Percentiles rank a stretch among this genome's conserved stretches.
These are phyloP conservation scores for Chloropicon primus DNA, from an alignment of 139 green algal species.

Conservation along the genomic window DNA sequence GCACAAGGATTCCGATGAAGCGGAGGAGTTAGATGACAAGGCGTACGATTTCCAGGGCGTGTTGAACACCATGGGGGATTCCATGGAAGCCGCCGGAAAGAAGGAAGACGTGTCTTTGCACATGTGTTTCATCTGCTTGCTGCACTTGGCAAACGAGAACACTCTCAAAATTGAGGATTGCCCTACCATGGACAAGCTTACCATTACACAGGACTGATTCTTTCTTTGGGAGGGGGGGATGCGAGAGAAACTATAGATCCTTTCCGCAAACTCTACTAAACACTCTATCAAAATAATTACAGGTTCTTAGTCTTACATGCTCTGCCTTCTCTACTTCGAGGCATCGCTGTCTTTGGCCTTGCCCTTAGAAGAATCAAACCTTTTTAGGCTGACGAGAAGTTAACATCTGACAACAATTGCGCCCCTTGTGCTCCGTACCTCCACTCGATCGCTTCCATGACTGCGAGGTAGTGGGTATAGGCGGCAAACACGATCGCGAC, in stretches of 20 bases:
- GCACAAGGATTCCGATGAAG: conserved; percentile 11
- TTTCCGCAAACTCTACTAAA: no score
- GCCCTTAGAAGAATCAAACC: no score
- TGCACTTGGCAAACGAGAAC: conserved; percentile 93
- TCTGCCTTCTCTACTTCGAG: no score
- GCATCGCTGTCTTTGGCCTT: no score
- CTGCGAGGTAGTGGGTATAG: conserved; percentile 43
- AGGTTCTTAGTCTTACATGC: no score
- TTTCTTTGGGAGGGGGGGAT: no score
- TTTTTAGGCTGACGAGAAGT: no score
- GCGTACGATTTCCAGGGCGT: conserved; percentile 33
- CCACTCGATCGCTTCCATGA: background rate
- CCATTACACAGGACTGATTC: background rate
- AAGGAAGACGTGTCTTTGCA: conserved; percentile 72
- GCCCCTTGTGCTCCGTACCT: background rate
- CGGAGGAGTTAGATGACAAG: background rate
- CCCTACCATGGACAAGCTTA: background rate
- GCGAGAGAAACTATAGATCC: no score
- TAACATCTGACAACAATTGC: no score
- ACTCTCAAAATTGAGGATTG: conserved; percentile 27
- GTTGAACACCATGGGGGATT: conserved; percentile 30
- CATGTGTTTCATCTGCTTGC: conserved; percentile 93
- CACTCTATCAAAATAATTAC: no score
- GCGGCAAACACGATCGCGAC: conserved; percentile 50
- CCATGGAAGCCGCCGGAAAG: conserved; percentile 27